Conservation (phyloP, 1,284 basidiomycete species). For the Coniferiporia weirii region DNA sequence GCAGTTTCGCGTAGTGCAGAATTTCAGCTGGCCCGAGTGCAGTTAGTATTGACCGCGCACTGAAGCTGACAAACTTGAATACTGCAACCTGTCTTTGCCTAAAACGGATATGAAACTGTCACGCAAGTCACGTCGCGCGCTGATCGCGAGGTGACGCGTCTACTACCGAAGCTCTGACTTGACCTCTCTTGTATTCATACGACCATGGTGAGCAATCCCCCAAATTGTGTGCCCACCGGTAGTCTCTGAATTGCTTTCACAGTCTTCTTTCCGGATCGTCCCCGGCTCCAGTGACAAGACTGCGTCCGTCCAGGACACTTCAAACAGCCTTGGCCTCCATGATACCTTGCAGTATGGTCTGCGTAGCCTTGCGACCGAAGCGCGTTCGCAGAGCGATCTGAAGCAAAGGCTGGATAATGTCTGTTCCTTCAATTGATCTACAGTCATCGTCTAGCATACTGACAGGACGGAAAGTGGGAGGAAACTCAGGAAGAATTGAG, state of each 20-base stretch:
- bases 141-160: neutral
- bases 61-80: no score
- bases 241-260: neutral
- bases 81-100: no score
- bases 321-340: conserved; percentile 71
- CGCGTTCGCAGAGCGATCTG: conserved; percentile 50
- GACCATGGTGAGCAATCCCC: neutral
- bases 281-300: conserved; percentile 51
- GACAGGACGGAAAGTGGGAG: conserved; percentile 66
- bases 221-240: neutral
- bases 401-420: conserved; percentile 68
- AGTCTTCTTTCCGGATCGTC: conserved; percentile 54
- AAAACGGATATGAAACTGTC: neutral
- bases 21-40: no score
- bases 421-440: conserved; percentile 21
- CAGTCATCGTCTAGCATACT: neutral
- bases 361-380: conserved; percentile 67
- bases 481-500: conserved; percentile 87
- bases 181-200: neutral
- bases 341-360: conserved; percentile 75
- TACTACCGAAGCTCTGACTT: neutral
- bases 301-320: conserved; percentile 64
- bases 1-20: no score
- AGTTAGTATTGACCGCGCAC: no score
- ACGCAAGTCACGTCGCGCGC: neutral